Conservation (phyloP, 305 asterid genomes). For the Solanum hybrid region DNA sequence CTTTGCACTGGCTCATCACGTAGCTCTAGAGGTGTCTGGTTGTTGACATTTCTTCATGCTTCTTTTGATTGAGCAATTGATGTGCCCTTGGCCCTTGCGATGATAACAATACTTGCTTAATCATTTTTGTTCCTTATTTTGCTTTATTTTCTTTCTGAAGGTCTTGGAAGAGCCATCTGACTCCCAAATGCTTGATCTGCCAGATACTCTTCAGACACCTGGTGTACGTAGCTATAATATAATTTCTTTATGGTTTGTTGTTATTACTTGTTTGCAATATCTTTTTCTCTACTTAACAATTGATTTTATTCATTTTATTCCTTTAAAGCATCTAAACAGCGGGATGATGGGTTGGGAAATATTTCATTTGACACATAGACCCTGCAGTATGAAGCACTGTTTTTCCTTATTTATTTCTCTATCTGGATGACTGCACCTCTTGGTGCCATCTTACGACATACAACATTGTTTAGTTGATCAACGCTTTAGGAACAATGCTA, state of each 20-base stretch:
- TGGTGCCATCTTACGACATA: neutral
- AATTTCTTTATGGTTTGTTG: neutral
- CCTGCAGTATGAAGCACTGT: neutral
- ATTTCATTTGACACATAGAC: neutral
- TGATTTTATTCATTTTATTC: neutral
- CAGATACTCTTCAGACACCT: conserved; percentile 70
- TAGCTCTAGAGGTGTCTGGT: neutral
- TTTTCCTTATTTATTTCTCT: neutral
- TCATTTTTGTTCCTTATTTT: neutral
- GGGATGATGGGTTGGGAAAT: neutral
- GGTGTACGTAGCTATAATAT: conserved; percentile 35
- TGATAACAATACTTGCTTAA: neutral
- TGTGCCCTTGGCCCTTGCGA: neutral
- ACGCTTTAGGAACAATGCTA: neutral
- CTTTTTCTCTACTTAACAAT: neutral
- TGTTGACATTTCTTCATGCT: neutral
- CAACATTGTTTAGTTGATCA: neutral
- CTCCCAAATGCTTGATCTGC: conserved; percentile 36
- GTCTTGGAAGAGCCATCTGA: conserved; percentile 59
- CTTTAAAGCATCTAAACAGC: neutral
- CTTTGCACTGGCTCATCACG: neutral
- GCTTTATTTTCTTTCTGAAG: conserved; percentile 18
- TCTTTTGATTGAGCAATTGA: neutral
- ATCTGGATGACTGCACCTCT: neutral
- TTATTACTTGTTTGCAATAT: neutral